These are phyloP conservation scores for Mitragyna speciosa DNA, from an alignment of 257 asterid species.

Conservation along the genomic window DNA sequence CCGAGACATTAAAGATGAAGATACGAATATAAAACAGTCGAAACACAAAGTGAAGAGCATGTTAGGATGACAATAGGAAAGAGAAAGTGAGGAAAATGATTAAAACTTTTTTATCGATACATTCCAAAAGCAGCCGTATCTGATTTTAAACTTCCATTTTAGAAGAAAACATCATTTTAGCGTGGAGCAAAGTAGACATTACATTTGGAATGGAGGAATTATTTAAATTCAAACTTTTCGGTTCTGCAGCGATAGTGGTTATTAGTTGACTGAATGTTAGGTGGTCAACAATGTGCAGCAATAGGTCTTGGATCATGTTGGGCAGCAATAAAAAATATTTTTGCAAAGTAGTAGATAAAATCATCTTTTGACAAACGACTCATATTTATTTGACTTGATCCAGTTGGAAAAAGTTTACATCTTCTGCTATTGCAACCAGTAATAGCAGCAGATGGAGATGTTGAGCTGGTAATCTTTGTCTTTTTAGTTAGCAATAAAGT, in stretches of 20 bases:
- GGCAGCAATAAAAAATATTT: not conserved
- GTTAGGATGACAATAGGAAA: not conserved
- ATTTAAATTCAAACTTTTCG: not conserved
- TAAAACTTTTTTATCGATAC: not conserved
- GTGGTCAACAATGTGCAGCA: not conserved
- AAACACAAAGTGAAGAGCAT: not conserved
- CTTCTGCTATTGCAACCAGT: not conserved
- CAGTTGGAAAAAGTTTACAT: not conserved
- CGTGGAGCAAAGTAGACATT: not conserved
- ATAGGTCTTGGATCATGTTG: not conserved
- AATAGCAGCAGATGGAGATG: not conserved
- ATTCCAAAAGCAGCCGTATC: not conserved
- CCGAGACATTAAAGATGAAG: no score
- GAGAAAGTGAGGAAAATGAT: not conserved
- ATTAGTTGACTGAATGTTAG: not conserved
- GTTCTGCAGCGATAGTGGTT: not conserved
- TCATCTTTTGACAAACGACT: not conserved
- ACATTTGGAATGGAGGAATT: not conserved
- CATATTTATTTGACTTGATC: not conserved
- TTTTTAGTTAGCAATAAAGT: not conserved
- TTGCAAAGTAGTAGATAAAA: not conserved
- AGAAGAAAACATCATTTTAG: not conserved
- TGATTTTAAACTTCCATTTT: not conserved
- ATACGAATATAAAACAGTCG: not conserved
- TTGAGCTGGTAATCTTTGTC: not conserved